Conservation (phyloP, 108 stramenopile species). For the Skeletonema menzelii region DNA sequence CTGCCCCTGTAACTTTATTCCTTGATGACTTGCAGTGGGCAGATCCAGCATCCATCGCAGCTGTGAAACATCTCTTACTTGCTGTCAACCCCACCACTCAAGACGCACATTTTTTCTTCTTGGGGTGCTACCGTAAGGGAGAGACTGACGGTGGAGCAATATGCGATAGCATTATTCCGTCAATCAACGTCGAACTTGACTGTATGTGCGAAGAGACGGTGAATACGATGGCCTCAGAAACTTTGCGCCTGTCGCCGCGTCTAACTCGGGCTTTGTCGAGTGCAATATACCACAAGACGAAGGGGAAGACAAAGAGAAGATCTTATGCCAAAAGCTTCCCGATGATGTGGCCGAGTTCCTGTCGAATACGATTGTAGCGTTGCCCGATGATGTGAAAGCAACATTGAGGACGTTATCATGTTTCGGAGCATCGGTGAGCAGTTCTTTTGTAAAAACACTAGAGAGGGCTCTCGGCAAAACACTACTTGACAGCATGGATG, state of each 20-base stretch:
- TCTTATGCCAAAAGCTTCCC: neutral
- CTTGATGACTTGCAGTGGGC: no score
- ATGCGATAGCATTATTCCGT: no score
- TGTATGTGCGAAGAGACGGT: conserved; percentile 2
- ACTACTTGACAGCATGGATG: neutral
- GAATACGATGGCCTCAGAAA: no score
- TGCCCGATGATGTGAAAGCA: neutral
- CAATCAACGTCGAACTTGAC: neutral
- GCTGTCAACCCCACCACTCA: no score
- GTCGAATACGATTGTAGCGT: neutral
- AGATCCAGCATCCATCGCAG: no score
- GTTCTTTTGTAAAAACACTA: neutral
- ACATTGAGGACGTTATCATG: conserved; percentile 1
- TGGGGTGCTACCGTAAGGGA: no score
- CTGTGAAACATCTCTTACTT: no score
- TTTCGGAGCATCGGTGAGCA: conserved; percentile 2
- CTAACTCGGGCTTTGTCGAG: neutral
- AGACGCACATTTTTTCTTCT: no score
- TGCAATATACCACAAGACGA: conserved; percentile 14
- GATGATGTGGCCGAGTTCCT: conserved; percentile 16
- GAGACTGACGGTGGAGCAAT: no score
- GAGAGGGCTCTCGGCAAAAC: neutral
- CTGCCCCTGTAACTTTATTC: no score
- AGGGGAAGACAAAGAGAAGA: conserved; percentile 13
- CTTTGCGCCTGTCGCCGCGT: conserved; percentile 8